phyloP scores from a whole-genome alignment of 441 rosid genomes.

The Mallotus japonicus region DNA sequence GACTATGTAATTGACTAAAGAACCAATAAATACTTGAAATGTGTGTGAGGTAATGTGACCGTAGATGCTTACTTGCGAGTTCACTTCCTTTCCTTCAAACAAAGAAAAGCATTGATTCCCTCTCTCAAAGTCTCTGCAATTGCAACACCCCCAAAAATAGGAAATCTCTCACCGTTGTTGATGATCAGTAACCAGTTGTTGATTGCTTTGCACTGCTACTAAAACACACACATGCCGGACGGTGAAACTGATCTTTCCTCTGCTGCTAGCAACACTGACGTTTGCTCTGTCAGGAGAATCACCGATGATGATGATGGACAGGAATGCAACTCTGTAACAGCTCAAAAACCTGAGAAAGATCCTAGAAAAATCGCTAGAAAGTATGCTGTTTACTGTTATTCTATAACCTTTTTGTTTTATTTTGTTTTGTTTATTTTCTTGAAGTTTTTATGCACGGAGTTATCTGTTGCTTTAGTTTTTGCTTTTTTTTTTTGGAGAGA shows the following conservation, averaged over 20 bases:
- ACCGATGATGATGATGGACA: conserved; percentile 14
- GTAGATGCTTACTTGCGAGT: too few relatives aligned
- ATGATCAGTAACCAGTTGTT: too few relatives aligned
- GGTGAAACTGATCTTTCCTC: conserved; percentile 24
- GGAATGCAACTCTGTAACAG: conserved; percentile 10
- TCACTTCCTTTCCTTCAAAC: too few relatives aligned
- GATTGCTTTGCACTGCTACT: neutral
- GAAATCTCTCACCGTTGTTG: too few relatives aligned
- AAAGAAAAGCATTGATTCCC: too few relatives aligned
- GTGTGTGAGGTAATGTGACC: too few relatives aligned
- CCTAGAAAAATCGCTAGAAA: conserved; percentile 73
- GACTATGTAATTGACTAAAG: too few relatives aligned
- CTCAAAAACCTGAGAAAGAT: conserved; percentile 42
- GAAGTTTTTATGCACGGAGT: neutral
- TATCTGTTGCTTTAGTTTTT: neutral
- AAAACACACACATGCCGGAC: conserved; percentile 29
- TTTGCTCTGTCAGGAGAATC: conserved; percentile 15
- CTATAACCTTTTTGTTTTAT: neutral
- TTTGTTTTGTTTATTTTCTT: neutral
- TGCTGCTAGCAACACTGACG: neutral
- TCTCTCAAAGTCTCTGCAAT: too few relatives aligned
- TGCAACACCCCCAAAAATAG: too few relatives aligned
- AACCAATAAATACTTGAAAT: too few relatives aligned
- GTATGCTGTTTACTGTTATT: conserved; percentile 35
- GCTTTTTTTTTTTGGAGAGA: neutral